Percentiles rank a stretch among this genome's conserved stretches.
phyloP scores from a whole-genome alignment of 495 filamentous ascomycete species.

The Lasiosphaeriaceae sp. region DNA sequence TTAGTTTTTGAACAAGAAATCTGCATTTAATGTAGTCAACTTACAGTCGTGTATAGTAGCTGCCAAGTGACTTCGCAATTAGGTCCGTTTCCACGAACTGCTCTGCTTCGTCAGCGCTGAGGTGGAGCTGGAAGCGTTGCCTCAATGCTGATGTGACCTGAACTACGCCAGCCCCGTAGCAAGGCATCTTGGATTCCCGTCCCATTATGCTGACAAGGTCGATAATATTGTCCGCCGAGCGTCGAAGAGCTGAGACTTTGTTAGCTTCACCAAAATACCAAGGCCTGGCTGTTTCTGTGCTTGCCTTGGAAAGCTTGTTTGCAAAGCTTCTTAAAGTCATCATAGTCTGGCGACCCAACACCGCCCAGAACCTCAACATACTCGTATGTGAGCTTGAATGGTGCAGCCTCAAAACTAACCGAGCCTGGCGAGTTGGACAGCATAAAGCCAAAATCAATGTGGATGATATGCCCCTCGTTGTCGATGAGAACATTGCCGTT shows the following conservation, averaged over 20 bases:
- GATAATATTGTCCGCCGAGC: constrained; percentile 67
- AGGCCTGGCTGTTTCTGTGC: constrained; percentile 8
- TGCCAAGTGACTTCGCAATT: constrained; percentile 65
- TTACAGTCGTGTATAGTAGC: constrained; percentile 73
- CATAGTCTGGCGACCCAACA: constrained; percentile 56
- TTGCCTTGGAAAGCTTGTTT: constrained; percentile 71
- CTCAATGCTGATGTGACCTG: constrained; percentile 59
- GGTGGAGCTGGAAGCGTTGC: constrained; percentile 66
- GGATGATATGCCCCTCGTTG: constrained; percentile 73
- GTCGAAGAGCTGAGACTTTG: constrained; percentile 51
- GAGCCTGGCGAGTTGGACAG: constrained; percentile 71
- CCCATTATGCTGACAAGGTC: constrained; percentile 75
- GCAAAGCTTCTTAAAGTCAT: constrained; percentile 64
- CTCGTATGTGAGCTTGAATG: constrained; percentile 74
- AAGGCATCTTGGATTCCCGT: constrained; percentile 70
- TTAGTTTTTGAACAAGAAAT: background rate
- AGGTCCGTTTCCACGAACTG: constrained; percentile 68
- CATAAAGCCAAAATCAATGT: constrained; percentile 84
- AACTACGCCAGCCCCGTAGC: constrained; percentile 60
- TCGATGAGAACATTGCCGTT: constrained; percentile 78
- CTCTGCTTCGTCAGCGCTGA: constrained; percentile 70
- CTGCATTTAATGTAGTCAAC: constrained; percentile 16
- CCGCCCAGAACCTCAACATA: constrained; percentile 74
- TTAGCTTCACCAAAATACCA: background rate
- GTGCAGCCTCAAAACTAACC: constrained; percentile 74